Evolutionary conservation across 192 early-diverging fungal genomes (phyloP).

Genomic region (Mortierella antarctica): DNA sequence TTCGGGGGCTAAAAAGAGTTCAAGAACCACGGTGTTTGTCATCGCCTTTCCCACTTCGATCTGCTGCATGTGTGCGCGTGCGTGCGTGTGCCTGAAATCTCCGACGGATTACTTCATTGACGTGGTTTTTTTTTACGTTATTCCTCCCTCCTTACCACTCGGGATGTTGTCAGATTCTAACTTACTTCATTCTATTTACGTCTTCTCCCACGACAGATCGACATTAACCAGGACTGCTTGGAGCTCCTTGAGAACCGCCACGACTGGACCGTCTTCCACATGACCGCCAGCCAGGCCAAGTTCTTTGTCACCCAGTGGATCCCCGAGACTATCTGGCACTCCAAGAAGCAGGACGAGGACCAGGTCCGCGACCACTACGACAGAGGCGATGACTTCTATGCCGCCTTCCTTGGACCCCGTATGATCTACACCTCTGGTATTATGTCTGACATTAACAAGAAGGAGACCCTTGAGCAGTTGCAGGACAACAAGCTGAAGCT

Average conservation of each 20-base stretch:
- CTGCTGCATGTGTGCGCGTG: too few species aligned
- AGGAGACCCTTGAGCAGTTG: slow-evolving; percentile 92
- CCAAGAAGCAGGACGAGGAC: slow-evolving; percentile 96
- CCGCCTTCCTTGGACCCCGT: slow-evolving; percentile 89
- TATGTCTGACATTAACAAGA: slow-evolving; percentile 75
- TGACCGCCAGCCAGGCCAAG: slow-evolving; percentile 85
- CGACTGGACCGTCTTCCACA: slow-evolving; percentile 93
- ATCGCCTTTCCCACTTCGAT: too few species aligned
- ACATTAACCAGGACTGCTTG: slow-evolving; percentile 88
- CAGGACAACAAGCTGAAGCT: slow-evolving; percentile 96
- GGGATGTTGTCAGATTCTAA: neutral
- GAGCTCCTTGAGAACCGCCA: slow-evolving; percentile 91
- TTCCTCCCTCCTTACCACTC: neutral
- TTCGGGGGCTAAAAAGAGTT: too few species aligned
- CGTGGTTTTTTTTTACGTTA: neutral
- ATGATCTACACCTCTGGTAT: slow-evolving; percentile 99
- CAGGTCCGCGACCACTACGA: slow-evolving; percentile 99
- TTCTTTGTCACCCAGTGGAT: slow-evolving; percentile 98
- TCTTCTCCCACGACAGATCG: slow-evolving; percentile 68
- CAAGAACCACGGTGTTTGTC: too few species aligned
- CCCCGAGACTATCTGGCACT: slow-evolving; percentile 97
- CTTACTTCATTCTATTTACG: neutral
- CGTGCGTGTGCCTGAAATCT: too few species aligned
- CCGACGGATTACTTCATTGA: too few species aligned
- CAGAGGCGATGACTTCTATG: slow-evolving; percentile 98